Conservation (phyloP, 352 stramenopile genomes). For the Pythium myriotylum region DNA sequence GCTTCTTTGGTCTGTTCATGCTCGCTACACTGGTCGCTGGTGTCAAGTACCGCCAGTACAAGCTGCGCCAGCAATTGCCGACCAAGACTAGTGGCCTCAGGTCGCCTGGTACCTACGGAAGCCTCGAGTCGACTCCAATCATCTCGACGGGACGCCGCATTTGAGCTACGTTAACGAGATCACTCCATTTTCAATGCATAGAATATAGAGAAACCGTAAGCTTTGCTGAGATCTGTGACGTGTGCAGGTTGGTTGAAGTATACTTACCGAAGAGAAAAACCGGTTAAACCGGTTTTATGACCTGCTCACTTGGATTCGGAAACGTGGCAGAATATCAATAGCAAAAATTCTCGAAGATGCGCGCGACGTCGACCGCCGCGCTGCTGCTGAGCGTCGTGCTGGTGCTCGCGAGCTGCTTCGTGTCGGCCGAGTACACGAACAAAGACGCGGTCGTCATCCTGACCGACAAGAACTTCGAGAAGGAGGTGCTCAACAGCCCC, state of each 20-base stretch:
- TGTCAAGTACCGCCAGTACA: conserved; percentile 37
- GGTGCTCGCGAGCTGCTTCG: conserved; percentile 8
- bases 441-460: conserved; percentile 70
- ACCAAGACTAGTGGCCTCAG: conserved; percentile 24
- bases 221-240: conserved; percentile 1
- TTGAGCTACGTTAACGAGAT: neutral
- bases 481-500: conserved; percentile 72
- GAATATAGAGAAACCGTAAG: neutral
- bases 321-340: conserved; percentile 20
- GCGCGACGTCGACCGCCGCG: neutral
- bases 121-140: conserved; percentile 34
- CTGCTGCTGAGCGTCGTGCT: conserved; percentile 12
- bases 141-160: conserved; percentile 14
- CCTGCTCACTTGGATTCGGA: neutral
- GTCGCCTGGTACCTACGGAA: conserved; percentile 44
- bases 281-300: conserved; percentile 6
- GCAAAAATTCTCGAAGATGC: conserved; percentile 2
- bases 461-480: conserved; percentile 85
- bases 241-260: conserved; percentile 1
- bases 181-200: neutral
- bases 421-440: conserved; percentile 43
- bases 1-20: conserved; percentile 20
- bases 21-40: conserved; percentile 22
- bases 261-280: neutral
- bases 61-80: conserved; percentile 31